Evolutionary conservation across 192 early-diverging fungal species (phyloP).

Genomic region (Coemansia sp.): DNA sequence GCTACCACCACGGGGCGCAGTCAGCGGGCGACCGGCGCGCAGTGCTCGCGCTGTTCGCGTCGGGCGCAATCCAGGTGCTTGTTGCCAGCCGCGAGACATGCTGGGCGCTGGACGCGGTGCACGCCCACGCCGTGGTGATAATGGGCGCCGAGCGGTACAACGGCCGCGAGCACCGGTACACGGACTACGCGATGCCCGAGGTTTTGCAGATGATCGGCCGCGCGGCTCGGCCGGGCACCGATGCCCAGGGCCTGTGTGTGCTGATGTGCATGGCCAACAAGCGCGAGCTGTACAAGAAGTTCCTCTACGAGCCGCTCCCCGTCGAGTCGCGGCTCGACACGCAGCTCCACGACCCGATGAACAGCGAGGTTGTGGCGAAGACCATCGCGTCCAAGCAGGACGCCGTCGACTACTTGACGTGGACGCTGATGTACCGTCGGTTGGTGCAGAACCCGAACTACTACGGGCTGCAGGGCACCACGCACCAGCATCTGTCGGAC

Average conservation of each 20-base stretch:
- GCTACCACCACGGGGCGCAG: slow-evolving; percentile 90
- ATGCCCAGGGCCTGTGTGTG: slow-evolving; percentile 74
- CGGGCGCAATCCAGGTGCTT: slow-evolving; percentile 81
- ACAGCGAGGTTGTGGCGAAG: slow-evolving; percentile 92
- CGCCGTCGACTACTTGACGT: slow-evolving; percentile 98
- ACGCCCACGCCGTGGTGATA: slow-evolving; percentile 78
- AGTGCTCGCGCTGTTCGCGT: slow-evolving; percentile 74
- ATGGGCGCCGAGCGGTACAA: slow-evolving; percentile 97
- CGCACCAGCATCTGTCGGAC: slow-evolving; percentile 86
- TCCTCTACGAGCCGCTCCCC: slow-evolving; percentile 92
- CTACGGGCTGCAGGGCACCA: slow-evolving; percentile 84
- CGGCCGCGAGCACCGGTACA: slow-evolving; percentile 94
- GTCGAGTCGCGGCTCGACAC: slow-evolving; percentile 94
- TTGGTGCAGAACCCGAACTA: slow-evolving; percentile 98
- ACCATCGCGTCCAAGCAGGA: slow-evolving; percentile 97
- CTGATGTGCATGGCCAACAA: slow-evolving; percentile 94
- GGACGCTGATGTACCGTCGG: slow-evolving; percentile 97
- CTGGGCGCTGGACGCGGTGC: slow-evolving; percentile 81
- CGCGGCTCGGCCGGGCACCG: slow-evolving; percentile 68
- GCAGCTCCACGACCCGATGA: slow-evolving; percentile 95
- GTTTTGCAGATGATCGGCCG: slow-evolving; percentile 99
- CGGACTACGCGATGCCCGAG: slow-evolving; percentile 92
- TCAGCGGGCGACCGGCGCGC: slow-evolving; percentile 68
- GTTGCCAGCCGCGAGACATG: slow-evolving; percentile 89
- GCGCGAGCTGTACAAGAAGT: slow-evolving; percentile 98